Percentiles rank a stretch among this genome's conserved stretches.
Conservation (phyloP, 176 grass and related monocot genomes). For the Otatea glauca region DNA sequence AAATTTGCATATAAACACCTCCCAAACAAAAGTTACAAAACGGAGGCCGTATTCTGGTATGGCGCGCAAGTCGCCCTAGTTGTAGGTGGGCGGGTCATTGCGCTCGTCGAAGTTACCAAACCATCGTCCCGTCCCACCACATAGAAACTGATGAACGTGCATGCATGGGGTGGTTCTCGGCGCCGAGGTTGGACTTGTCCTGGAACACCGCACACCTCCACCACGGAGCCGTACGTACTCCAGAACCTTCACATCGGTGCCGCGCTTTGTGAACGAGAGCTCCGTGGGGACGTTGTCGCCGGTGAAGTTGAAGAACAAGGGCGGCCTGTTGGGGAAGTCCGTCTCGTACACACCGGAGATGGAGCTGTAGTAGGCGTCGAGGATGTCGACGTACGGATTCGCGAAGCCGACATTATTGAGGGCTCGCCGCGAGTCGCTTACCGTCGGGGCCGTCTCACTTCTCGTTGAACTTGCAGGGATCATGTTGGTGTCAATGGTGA, state of each 20-base stretch:
- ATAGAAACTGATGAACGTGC: conserved; percentile 48
- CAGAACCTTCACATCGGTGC: conserved; percentile 72
- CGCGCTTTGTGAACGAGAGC: conserved; percentile 14
- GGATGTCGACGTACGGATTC: conserved; percentile 29
- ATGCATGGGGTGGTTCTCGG: conserved; percentile 41
- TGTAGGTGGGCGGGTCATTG: conserved; percentile 34
- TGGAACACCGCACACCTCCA: conserved; percentile 59
- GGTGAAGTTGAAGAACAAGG: conserved; percentile 56
- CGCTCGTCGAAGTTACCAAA: conserved; percentile 23
- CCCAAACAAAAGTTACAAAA: too few species aligned
- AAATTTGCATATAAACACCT: neutral
- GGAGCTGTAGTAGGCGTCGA: conserved; percentile 39
- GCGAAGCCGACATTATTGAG: conserved; percentile 59
- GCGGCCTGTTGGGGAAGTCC: conserved; percentile 63
- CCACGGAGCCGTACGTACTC: conserved; percentile 57
- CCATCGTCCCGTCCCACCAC: conserved; percentile 40
- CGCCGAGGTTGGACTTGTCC: conserved; percentile 29
- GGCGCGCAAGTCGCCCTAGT: conserved; percentile 49
- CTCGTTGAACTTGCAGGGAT: neutral
- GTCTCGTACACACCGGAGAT: conserved; percentile 27
- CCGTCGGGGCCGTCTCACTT: neutral
- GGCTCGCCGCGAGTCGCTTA: conserved; percentile 36
- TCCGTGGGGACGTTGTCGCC: neutral
- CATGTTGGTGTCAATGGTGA: conserved; percentile 14
- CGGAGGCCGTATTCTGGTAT: conserved; percentile 36